Percentiles rank a stretch among this genome's conserved stretches.
phyloP scores from a whole-genome alignment of 371 early-diverging fungal genomes.

The Rhizopus microsporus region DNA sequence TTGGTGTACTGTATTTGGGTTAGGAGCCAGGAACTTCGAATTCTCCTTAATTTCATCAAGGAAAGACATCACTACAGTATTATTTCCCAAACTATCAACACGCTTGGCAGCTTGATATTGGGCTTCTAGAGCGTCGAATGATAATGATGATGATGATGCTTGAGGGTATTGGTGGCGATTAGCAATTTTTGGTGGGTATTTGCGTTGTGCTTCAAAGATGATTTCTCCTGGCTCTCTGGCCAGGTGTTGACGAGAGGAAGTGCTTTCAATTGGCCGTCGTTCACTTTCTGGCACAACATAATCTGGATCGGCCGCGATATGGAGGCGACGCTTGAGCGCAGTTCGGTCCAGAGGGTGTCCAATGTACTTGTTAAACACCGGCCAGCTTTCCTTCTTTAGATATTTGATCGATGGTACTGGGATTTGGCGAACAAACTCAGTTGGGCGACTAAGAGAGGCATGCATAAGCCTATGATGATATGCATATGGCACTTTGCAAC shows the following conservation, averaged over 20 bases:
- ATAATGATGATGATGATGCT: no score
- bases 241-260: neutral
- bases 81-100: neutral
- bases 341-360: neutral
- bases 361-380: slow-evolving; percentile 4
- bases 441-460: neutral
- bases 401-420: neutral
- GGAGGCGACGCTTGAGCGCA: neutral
- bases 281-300: neutral
- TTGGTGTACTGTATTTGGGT: neutral
- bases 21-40: neutral
- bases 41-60: neutral
- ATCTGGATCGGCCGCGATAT: neutral
- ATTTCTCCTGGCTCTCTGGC: slow-evolving; percentile 1
- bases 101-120: no score
- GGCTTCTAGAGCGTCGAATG: no score
- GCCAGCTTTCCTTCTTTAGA: slow-evolving; percentile 3
- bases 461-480: neutral
- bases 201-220: neutral
- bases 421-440: slow-evolving; percentile 1
- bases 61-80: neutral
- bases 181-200: neutral
- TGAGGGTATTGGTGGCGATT: no score
- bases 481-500: neutral
- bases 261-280: neutral